Percentiles rank a stretch among this genome's conserved stretches.
Evolutionary conservation across 202 grass and related monocot species (phyloP).

Genomic region (Panicum hallii): DNA sequence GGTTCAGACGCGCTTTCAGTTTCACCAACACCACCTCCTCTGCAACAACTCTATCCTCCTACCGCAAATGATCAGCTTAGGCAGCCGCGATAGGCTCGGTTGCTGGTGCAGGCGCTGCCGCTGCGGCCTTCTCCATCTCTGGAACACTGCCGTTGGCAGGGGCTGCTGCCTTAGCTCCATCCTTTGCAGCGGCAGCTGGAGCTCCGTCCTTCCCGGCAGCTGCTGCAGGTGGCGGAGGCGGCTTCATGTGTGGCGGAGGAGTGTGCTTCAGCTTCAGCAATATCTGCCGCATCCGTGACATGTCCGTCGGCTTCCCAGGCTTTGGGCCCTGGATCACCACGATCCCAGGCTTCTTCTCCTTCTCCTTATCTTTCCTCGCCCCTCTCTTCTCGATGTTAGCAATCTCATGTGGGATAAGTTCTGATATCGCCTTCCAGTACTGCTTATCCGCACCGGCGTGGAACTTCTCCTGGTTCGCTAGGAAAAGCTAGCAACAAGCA

Average conservation of each 20-base stretch:
- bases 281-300: constrained; percentile 91
- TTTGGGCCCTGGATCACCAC: constrained; percentile 89
- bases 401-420: constrained; percentile 90
- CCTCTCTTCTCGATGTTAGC: constrained; percentile 82
- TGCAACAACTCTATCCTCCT: constrained; percentile 23
- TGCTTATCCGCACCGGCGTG: constrained; percentile 75
- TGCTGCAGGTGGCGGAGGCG: constrained; percentile 48
- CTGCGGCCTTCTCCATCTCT: constrained; percentile 43
- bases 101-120: constrained; percentile 5
- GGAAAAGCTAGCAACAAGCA: constrained; percentile 65
- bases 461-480: constrained; percentile 90
- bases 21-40: constrained; percentile 4
- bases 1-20: not conserved
- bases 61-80: constrained; percentile 43
- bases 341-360: constrained; percentile 83
- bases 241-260: constrained; percentile 81
- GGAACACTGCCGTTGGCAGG: constrained; percentile 43
- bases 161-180: constrained; percentile 38
- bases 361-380: constrained; percentile 71
- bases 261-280: constrained; percentile 89
- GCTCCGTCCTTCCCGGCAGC: constrained; percentile 41
- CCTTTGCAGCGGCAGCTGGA: constrained; percentile 40
- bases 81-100: constrained; percentile 48
- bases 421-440: constrained; percentile 96
- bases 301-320: constrained; percentile 85